Evolutionary conservation across 2,329 filamentous ascomycete species (phyloP), one percentile per base, ranked within the genome.

Genomic region (Colletotrichum sp.): DNA sequence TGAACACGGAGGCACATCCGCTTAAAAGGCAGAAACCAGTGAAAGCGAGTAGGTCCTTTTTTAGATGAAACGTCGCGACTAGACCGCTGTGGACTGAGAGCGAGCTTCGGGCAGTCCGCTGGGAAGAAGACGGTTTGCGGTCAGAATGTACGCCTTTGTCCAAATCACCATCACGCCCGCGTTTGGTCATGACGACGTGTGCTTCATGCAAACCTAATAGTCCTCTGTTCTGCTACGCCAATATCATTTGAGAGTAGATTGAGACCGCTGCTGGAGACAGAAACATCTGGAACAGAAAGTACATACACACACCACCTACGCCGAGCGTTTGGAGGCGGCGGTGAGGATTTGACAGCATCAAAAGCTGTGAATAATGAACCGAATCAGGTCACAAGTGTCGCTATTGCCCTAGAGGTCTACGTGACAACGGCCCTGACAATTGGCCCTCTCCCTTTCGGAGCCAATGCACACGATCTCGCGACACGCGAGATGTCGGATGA

Each of bases 1-100:
- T 92, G 34, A 90, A 90, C 68, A 90, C 89, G 1, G 89, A 90
- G 80, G 89, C 88, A 3, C 88, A 90, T 78, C 88, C 88, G 2
- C 80, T 87, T 6, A 71, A 28, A n/a, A 32, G 74, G 10, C 64
- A 43, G 21, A 60, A 38, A 5, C 26, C 58, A 9, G 55, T 26
- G 10, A 61, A 63, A 36, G 61, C 52, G n/a, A 64, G 36, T 15
- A 28, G n/a, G 34, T 63, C 34, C 16, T 58, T 60, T 32, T 58
- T 64, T 16, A 38, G 15, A n/a, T 38, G 15, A 28, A 30, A 15
- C 24, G 24, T 28, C 18, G 43, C 43, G 4, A 13, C n/a, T 5
- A 52, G 43, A 52, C 43, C 43, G n/a, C 43, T 18, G n/a, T 13
- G 43, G 43, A 24, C 43, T 24, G 2, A 8, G 43, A 52, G 10